Percentiles rank a stretch among this genome's conserved stretches.
phyloP scores from a whole-genome alignment of 164 flowering plant genomes.

The Stephania japonica region DNA sequence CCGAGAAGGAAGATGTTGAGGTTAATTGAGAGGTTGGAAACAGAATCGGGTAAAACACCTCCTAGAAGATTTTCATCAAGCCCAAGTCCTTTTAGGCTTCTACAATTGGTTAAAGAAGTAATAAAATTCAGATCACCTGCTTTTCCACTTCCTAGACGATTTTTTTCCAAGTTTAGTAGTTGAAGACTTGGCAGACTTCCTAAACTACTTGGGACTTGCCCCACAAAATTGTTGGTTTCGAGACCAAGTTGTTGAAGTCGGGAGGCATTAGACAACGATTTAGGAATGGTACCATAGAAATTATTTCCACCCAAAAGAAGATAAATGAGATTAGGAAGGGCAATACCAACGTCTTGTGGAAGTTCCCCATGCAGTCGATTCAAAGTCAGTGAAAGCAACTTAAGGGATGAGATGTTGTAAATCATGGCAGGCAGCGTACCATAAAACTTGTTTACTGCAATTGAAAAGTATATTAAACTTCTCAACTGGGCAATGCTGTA shows the following conservation, averaged over 20 bases:
- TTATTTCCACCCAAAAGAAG: neutral
- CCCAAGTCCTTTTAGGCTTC: no score
- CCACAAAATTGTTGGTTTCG: no score
- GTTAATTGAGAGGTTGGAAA: no score
- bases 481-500: slow-evolving; percentile 9
- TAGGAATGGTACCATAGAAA: slow-evolving; percentile 9
- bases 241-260: neutral
- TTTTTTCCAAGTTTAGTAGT: no score
- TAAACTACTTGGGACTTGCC: no score
- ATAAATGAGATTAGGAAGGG: slow-evolving; percentile 14
- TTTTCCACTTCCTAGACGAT: no score
- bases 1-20: no score
- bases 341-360: slow-evolving; percentile 19
- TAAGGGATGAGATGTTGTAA: slow-evolving; percentile 22
- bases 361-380: slow-evolving; percentile 25
- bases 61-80: no score
- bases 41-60: no score
- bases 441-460: slow-evolving; percentile 8
- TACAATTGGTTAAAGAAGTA: no score
- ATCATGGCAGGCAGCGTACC: slow-evolving; percentile 25
- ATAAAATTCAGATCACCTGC: no score
- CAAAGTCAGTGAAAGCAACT: neutral
- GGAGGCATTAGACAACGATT: slow-evolving; percentile 12
- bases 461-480: neutral
- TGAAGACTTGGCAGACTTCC: no score